phyloP scores from a whole-genome alignment of 2,329 filamentous ascomycete species.

The Sphaerostilbella broomeana region DNA sequence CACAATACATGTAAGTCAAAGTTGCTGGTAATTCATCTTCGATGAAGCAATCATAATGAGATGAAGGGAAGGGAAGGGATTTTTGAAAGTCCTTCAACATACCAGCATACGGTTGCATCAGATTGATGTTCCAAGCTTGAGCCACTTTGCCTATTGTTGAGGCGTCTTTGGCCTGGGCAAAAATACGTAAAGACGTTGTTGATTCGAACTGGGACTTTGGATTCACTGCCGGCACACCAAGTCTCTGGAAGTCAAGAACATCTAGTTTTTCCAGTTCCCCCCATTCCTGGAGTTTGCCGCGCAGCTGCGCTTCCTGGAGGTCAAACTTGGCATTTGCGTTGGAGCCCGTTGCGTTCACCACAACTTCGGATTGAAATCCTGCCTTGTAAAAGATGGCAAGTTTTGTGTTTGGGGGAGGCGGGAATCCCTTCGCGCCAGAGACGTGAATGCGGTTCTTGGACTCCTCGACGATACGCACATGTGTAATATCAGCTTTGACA shows the following conservation, averaged over 20 bases:
- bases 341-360: slow-evolving; percentile 37
- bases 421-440: slow-evolving; percentile 21
- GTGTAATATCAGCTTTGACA: slow-evolving; percentile 33
- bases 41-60: too few relatives aligned
- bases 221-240: slow-evolving; percentile 34
- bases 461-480: slow-evolving; percentile 39
- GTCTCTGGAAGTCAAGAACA: slow-evolving; percentile 28
- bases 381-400: slow-evolving; percentile 38
- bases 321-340: slow-evolving; percentile 37
- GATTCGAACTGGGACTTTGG: slow-evolving; percentile 39
- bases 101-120: slow-evolving; percentile 27
- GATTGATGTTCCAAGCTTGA: too few relatives aligned
- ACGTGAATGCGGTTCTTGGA: slow-evolving; percentile 27
- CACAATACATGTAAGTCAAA: slow-evolving; percentile 36
- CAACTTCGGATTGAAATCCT: slow-evolving; percentile 39
- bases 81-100: slow-evolving; percentile 32
- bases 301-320: slow-evolving; percentile 36
- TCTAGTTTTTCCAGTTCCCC: slow-evolving; percentile 30
- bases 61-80: slow-evolving; percentile 32
- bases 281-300: slow-evolving; percentile 19
- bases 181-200: slow-evolving; percentile 41
- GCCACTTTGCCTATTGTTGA: too few relatives aligned
- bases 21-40: too few relatives aligned
- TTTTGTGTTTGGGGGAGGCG: slow-evolving; percentile 27
- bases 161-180: slow-evolving; percentile 45